Conservation (phyloP, 164 flowering plant genomes). For the Aristolochia californica region DNA sequence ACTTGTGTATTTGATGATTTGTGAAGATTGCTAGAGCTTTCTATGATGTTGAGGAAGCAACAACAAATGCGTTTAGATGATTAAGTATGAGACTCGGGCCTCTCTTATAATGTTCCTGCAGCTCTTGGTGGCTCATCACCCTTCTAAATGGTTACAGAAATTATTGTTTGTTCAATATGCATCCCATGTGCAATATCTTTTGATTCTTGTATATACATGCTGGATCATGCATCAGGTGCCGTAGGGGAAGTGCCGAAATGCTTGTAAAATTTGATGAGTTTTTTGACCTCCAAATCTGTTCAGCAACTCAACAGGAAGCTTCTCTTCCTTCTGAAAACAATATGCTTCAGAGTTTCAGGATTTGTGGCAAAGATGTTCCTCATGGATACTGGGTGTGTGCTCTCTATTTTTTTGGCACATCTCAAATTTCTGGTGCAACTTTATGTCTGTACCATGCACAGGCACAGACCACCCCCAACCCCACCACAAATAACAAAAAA, state of each 20-base stretch:
- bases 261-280: conserved; percentile 77
- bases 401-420: no score
- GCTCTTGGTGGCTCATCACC: conserved; percentile 82
- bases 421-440: no score
- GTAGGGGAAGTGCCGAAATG: conserved; percentile 85
- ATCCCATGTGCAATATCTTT: no score
- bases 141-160: conserved; percentile 62
- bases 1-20: neutral
- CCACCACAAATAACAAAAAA: no score
- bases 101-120: conserved; percentile 75
- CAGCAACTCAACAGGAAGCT: conserved; percentile 20
- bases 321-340: conserved; percentile 21
- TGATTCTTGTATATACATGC: no score
- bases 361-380: conserved; percentile 92
- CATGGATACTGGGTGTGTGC: conserved; percentile 83
- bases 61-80: conserved; percentile 83
- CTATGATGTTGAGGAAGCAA: conserved; percentile 94
- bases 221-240: conserved; percentile 50
- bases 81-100: conserved; percentile 62
- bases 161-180: neutral
- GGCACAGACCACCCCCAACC: no score
- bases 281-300: conserved; percentile 40
- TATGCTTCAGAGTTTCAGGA: conserved; percentile 30
- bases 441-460: no score
- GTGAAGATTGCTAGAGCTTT: conserved; percentile 68